phyloP scores from a whole-genome alignment of 768 basidiomycete genomes.

The Mycena latifolia region DNA sequence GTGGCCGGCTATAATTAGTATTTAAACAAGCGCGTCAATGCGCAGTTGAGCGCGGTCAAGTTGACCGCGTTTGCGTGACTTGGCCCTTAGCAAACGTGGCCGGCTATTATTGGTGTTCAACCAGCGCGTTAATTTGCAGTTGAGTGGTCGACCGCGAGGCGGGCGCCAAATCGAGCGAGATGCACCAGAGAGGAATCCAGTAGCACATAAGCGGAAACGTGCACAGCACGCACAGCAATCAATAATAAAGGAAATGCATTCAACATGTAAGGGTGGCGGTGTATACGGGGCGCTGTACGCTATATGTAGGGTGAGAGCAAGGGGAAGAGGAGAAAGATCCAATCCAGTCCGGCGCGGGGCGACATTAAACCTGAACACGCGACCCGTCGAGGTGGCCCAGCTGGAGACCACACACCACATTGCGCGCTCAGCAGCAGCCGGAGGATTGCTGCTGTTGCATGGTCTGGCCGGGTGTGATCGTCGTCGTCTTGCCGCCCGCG shows the following conservation, averaged over 20 bases:
- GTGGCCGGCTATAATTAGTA: conserved; percentile 3
- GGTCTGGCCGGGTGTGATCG: conserved; percentile 72
- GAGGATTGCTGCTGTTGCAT: conserved; percentile 66
- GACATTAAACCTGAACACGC: conserved; percentile 25
- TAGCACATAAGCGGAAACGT: not conserved
- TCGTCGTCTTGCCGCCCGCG: conserved; percentile 69
- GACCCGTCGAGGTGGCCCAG: not conserved
- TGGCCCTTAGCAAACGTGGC: too few relatives aligned
- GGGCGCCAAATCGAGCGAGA: too few relatives aligned
- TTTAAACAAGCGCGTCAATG: not conserved
- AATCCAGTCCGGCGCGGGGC: conserved; percentile 34
- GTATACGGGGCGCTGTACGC: conserved; percentile 40
- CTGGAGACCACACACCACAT: not conserved
- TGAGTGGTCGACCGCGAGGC: too few relatives aligned
- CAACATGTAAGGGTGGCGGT: conserved; percentile 37
- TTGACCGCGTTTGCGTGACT: too few relatives aligned
- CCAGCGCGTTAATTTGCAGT: too few relatives aligned
- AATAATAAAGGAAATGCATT: conserved; percentile 36
- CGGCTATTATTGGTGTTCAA: too few relatives aligned
- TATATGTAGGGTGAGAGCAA: conserved; percentile 38
- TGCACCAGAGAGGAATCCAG: not conserved
- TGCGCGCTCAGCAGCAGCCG: conserved; percentile 68
- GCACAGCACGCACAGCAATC: conserved; percentile 23
- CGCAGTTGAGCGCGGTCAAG: too few relatives aligned
- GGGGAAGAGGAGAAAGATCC: conserved; percentile 26